Base-by-base conservation (phyloP, 1,284 basidiomycete genomes). In the Sanghuangporus baumii region DNA sequence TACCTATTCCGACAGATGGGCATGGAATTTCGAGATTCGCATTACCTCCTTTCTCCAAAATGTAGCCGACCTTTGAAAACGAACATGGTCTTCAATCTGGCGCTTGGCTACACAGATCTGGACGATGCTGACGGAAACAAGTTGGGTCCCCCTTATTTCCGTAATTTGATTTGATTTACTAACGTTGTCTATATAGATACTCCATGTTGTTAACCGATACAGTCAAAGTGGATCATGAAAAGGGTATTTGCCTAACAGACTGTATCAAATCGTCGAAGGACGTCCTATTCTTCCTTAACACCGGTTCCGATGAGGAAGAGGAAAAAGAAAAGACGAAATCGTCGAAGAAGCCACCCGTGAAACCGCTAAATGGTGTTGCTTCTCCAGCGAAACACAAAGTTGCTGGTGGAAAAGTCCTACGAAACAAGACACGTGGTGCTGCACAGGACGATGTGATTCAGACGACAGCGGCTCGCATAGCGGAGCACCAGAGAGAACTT, bases 131-230 rank as follows among this genome's bases (percentile, higher is more conserved):
- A 84, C 61, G 89, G 87, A 47, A 86, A 91, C 71, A 92, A 87
- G 87, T 93, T 70, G 26, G 59, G 83, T 73, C 1, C 18, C 18
- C 18, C 50, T 54, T 37, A 11, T 9, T 40, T 57, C 31, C 20
- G 55, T 38, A 55, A 36, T 60, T 38, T 51, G 50, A 59, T 60
- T 46, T 18, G 16, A n/a, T 46, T 46, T n/a, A 46, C 16, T 7
- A 46, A n/a, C 16, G 43, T 7, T 46, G 26, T 4, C 26, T 20
- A 2, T n/a, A 8, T 68, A 94, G 91, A 71, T 98, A 98, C 74
- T 87, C 93, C 6, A 77, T 98, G n/a, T 88, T 93, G 59, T 79
- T 98, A 41, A 87, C 89, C 12, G 96, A 98, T 73, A 98, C 95
- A 1, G 84, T 98, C 64, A 87, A 88, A 67, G 78, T 98, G 55